phyloP scores from a whole-genome alignment of 2,329 filamentous ascomycete genomes.

The Ceratocystis cubensis region DNA sequence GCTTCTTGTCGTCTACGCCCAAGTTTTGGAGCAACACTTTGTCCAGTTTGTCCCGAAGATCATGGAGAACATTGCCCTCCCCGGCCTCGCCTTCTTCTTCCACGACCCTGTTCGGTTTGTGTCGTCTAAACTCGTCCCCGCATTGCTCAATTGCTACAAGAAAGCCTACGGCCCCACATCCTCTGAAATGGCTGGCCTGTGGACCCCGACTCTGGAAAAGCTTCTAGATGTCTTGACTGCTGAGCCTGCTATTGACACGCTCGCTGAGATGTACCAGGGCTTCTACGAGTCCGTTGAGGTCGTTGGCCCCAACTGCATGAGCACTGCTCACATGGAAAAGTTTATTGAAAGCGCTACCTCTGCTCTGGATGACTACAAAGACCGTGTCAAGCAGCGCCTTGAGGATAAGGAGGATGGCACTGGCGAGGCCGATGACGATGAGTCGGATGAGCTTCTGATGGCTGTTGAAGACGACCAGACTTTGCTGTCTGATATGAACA shows the following conservation, averaged over 20 bases:
- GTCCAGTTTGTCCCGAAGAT: constrained; percentile 84
- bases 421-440: constrained; percentile 78
- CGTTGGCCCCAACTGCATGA: constrained; percentile 73
- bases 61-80: constrained; percentile 91
- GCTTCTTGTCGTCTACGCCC: constrained; percentile 90
- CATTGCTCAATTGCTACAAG: constrained; percentile 87
- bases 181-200: constrained; percentile 66
- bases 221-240: constrained; percentile 85
- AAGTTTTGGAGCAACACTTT: constrained; percentile 86
- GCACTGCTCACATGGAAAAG: constrained; percentile 61
- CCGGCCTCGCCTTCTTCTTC: constrained; percentile 95
- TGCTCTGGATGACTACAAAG: constrained; percentile 84
- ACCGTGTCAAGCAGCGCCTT: constrained; percentile 67
- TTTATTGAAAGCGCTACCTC: constrained; percentile 81
- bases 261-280: constrained; percentile 98
- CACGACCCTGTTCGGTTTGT: constrained; percentile 94
- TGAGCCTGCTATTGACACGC: constrained; percentile 87
- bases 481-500: constrained; percentile 97
- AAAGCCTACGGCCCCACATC: constrained; percentile 75
- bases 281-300: constrained; percentile 98
- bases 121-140: constrained; percentile 86
- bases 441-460: constrained; percentile 72
- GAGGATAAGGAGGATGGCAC: constrained; percentile 65
- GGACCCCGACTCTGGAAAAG: constrained; percentile 76
- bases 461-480: constrained; percentile 97